phyloP scores from a whole-genome alignment of 2,329 filamentous ascomycete genomes.

The Botryotinia convoluta region DNA sequence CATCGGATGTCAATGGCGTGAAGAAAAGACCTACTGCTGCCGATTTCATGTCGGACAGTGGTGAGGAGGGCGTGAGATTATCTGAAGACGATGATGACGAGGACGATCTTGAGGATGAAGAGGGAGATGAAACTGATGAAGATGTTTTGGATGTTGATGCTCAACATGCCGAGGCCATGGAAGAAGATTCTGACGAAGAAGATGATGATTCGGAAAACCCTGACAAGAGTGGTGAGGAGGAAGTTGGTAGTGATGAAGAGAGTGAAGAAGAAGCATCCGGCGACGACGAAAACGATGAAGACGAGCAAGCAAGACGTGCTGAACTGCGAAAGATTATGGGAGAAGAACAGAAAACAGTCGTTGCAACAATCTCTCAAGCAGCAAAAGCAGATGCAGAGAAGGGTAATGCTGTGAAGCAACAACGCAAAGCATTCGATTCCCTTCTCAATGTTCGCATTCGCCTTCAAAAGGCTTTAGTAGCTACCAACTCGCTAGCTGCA shows the following conservation, averaged over 20 bases:
- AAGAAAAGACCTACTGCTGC: conserved; percentile 49
- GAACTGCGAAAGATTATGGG: conserved; percentile 67
- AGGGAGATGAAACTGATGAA: conserved; percentile 37
- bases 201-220: conserved; percentile 37
- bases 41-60: conserved; percentile 53
- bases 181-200: conserved; percentile 31
- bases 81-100: conserved; percentile 34
- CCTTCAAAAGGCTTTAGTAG: conserved; percentile 84
- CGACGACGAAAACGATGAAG: conserved; percentile 35
- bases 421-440: conserved; percentile 82
- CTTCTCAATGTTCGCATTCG: conserved; percentile 89
- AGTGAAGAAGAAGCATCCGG: conserved; percentile 35
- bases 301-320: conserved; percentile 44
- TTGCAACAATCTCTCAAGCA: conserved; percentile 58
- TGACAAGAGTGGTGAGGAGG: conserved; percentile 36
- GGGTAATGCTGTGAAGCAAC: conserved; percentile 79
- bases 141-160: conserved; percentile 37
- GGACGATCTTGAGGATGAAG: conserved; percentile 13
- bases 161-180: conserved; percentile 38
- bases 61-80: conserved; percentile 39
- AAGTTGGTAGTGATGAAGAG: conserved; percentile 38
- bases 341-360: conserved; percentile 63
- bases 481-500: conserved; percentile 69
- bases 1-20: conserved; percentile 33
- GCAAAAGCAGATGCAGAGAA: conserved; percentile 78